Evolutionary conservation across 129 eudicot species (phyloP).

Genomic region (sunflower (Helianthus annuus)): HanXRQr2.0-SUNRISE NC_035438.2:37912753-37913252

Average conservation of each 20-base stretch:
- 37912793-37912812: conserved; percentile 90
- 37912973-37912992: not conserved
- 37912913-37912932: not conserved
- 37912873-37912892: conserved; percentile 83
- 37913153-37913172: not conserved
- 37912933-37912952: not conserved
- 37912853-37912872: conserved; percentile 69
- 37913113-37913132: not conserved
- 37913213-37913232: not conserved
- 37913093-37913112: not conserved
- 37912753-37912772: conserved; percentile 48
- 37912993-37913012: not conserved
- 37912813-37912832: conserved; percentile 98
- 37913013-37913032: not conserved
- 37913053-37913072: not conserved
- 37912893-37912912: conserved; percentile 39
- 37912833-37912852: conserved; percentile 70
- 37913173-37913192: too few species aligned
- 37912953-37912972: not conserved
- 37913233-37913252: not conserved
- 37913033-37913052: not conserved
- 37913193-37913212: too few species aligned
- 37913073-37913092: not conserved
- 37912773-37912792: conserved; percentile 47
- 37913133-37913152: too few species aligned